phyloP scores from a whole-genome alignment of 2,329 filamentous ascomycete species.

The Aspergillus tamarii region DNA sequence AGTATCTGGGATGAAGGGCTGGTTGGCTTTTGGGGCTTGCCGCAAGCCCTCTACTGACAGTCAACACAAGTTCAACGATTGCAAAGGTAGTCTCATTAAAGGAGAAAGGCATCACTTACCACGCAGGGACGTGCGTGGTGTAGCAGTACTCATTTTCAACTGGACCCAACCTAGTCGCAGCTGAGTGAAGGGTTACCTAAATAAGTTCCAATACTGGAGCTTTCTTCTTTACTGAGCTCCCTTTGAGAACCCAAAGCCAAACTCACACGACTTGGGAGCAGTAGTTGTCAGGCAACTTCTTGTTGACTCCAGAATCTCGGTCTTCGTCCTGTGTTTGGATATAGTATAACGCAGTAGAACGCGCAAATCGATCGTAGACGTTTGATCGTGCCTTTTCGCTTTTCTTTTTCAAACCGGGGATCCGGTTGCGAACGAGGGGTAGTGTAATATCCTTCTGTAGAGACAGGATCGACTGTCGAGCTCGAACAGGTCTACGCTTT shows the following conservation, averaged over 20 bases:
- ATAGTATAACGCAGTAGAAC: neutral
- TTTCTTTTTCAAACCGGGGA: neutral
- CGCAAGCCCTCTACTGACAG: conserved; percentile 40
- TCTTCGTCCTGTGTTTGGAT: neutral
- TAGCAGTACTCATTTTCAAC: conserved; percentile 26
- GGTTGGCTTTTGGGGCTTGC: conserved; percentile 43
- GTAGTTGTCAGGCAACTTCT: neutral
- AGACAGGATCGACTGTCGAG: neutral
- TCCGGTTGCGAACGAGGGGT: neutral
- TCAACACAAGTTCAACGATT: conserved; percentile 16
- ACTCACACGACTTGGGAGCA: neutral
- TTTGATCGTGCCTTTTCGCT: neutral
- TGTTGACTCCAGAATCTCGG: neutral
- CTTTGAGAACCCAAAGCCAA: neutral
- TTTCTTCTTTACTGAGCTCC: neutral
- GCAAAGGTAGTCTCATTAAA: neutral
- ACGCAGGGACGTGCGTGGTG: conserved; percentile 33
- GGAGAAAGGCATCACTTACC: conserved; percentile 20
- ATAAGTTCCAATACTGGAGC: neutral
- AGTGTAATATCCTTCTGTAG: neutral
- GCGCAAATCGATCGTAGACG: neutral
- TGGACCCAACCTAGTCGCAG: neutral
- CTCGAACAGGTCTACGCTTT: conserved; percentile 5
- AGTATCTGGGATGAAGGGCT: conserved; percentile 45
- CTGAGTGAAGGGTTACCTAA: neutral